phyloP scores from a whole-genome alignment of 805 yeast genomes.

The Candida chilensis region DNA sequence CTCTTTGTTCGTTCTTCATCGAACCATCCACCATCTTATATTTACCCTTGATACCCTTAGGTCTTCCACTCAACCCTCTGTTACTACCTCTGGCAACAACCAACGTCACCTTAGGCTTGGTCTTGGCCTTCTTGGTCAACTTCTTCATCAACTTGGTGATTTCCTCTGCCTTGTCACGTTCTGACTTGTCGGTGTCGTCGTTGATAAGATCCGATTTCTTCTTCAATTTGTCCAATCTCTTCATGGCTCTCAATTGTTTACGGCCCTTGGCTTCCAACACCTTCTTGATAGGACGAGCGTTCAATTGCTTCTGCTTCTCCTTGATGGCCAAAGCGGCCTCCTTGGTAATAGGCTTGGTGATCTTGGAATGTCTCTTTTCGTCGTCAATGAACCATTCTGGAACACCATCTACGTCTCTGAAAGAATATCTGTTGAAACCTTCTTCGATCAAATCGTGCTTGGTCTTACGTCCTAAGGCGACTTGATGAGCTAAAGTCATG shows the following conservation, averaged over 20 bases:
- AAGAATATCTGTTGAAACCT: slow-evolving; percentile 86
- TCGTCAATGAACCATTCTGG: slow-evolving; percentile 98
- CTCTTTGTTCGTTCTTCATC: slow-evolving; percentile 94
- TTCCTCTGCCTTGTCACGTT: slow-evolving; percentile 91
- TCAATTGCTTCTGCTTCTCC: slow-evolving; percentile 69
- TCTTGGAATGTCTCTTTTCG: slow-evolving; percentile 78
- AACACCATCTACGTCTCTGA: slow-evolving; percentile 81
- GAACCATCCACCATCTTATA: slow-evolving; percentile 99
- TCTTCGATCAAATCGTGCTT: slow-evolving; percentile 86
- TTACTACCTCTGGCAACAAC: slow-evolving; percentile 85
- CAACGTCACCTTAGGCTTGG: slow-evolving; percentile 75
- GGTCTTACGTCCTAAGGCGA: slow-evolving; percentile 81
- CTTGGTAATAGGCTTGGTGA: slow-evolving; percentile 87
- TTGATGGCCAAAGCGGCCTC: slow-evolving; percentile 79
- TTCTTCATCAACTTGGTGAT: slow-evolving; percentile 80
- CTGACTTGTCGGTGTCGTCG: slow-evolving; percentile 82
- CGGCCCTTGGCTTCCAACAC: slow-evolving; percentile 97
- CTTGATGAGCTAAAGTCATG: slow-evolving; percentile 95
- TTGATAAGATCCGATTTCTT: slow-evolving; percentile 89
- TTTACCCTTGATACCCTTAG: slow-evolving; percentile 93
- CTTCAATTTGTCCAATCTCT: slow-evolving; percentile 78
- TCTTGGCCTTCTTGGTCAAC: slow-evolving; percentile 61
- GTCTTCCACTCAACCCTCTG: slow-evolving; percentile 87
- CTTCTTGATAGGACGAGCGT: slow-evolving; percentile 97
- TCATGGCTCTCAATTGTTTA: slow-evolving; percentile 87